A percentile compares a stretch with the other conserved stretches of the same genome.
Evolutionary conservation across 495 filamentous ascomycete species (phyloP).

Genomic region (Glonium stellatum): DNA sequence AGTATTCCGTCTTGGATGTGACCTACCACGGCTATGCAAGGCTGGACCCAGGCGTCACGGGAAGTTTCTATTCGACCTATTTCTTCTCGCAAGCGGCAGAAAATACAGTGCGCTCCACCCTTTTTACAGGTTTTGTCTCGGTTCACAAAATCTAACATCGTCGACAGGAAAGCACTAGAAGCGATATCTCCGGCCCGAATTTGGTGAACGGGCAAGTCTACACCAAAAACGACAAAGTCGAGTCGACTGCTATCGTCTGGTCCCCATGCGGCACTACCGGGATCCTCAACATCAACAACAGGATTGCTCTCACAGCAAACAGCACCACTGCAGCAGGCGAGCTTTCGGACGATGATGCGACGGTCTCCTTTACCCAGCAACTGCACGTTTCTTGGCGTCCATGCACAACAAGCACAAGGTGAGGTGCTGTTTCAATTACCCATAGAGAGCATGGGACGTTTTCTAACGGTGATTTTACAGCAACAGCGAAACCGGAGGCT

Average conservation of each 20-base stretch:
- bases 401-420: slow-evolving; percentile 39
- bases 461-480: too few species aligned
- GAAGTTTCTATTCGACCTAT: slow-evolving; percentile 50
- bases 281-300: slow-evolving; percentile 56
- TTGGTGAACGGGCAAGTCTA: slow-evolving; percentile 44
- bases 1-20: slow-evolving; percentile 48
- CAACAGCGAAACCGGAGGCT: too few species aligned
- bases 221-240: slow-evolving; percentile 49
- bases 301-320: slow-evolving; percentile 45
- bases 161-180: not conserved
- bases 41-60: slow-evolving; percentile 48
- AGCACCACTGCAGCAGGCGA: slow-evolving; percentile 42
- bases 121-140: not conserved
- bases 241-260: slow-evolving; percentile 47
- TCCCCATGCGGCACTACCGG: slow-evolving; percentile 50
- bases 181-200: slow-evolving; percentile 32
- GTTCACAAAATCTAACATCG: not conserved
- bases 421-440: too few species aligned
- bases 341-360: slow-evolving; percentile 52
- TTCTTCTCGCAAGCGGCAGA: slow-evolving; percentile 43
- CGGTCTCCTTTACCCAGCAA: slow-evolving; percentile 50
- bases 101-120: slow-evolving; percentile 13
- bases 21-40: slow-evolving; percentile 53
- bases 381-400: slow-evolving; percentile 46
- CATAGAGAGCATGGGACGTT: too few species aligned